Percentiles rank a stretch among this genome's conserved stretches.
phyloP scores from a whole-genome alignment of 1,139 yeast genomes.

The Debaryomyces sp. region DNA sequence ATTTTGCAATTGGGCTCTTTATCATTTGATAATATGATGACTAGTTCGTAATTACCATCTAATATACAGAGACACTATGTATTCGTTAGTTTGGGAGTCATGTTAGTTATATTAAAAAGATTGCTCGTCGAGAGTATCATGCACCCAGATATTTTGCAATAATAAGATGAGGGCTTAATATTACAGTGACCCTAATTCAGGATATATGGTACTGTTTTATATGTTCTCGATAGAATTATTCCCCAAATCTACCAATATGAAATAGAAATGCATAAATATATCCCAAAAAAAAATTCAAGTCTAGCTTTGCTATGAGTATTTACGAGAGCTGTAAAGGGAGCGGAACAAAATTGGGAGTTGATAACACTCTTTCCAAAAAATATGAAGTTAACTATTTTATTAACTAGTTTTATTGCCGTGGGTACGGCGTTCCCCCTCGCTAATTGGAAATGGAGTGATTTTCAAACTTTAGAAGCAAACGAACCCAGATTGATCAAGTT shows the following conservation, averaged over 20 bases:
- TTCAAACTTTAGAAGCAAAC: constrained; percentile 5
- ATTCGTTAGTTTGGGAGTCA: neutral
- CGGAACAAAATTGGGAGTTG: neutral
- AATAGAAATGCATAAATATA: neutral
- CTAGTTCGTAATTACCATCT: neutral
- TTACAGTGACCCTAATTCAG: neutral
- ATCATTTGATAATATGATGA: neutral
- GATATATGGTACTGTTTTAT: neutral
- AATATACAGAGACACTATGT: too few relatives aligned
- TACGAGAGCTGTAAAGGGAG: neutral
- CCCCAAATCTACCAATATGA: neutral
- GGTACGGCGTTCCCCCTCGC: constrained; percentile 18
- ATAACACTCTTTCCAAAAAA: neutral
- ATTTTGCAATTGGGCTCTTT: neutral
- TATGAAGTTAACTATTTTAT: constrained; percentile 4
- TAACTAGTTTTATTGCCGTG: constrained; percentile 5
- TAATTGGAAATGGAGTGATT: constrained; percentile 8
- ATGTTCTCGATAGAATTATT: neutral
- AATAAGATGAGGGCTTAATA: neutral
- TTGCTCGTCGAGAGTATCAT: neutral
- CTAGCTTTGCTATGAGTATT: neutral
- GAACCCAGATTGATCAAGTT: constrained; percentile 37
- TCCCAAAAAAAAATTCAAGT: neutral
- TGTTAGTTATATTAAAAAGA: neutral
- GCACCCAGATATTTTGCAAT: neutral